Conservation (phyloP, 1,284 basidiomycete species). For the Leccinum pachyderme region DNA sequence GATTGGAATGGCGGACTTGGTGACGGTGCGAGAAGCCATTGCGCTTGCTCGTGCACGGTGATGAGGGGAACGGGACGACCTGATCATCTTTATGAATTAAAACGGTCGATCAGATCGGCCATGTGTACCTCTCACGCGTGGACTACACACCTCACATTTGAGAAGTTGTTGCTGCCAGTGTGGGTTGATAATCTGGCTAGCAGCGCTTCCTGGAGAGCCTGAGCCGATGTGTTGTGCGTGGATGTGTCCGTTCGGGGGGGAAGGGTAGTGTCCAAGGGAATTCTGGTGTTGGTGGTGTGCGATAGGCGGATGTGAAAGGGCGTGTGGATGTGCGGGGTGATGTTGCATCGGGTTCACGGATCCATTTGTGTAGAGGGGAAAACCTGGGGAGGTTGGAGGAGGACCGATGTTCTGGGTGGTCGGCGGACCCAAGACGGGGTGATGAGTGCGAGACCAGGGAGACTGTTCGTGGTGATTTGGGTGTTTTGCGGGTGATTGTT, state of each 20-base stretch:
- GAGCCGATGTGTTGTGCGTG: slow-evolving; percentile 56
- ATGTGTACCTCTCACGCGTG: slow-evolving; percentile 9
- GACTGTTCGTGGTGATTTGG: slow-evolving; percentile 68
- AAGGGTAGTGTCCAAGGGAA: slow-evolving; percentile 71
- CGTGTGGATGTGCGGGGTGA: slow-evolving; percentile 52
- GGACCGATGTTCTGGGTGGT: slow-evolving; percentile 53
- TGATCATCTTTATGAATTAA: slow-evolving; percentile 55
- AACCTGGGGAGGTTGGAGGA: slow-evolving; percentile 67
- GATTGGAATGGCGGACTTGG: slow-evolving; percentile 80
- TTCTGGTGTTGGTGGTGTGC: slow-evolving; percentile 74
- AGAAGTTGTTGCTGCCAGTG: slow-evolving; percentile 82
- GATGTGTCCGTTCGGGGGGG: slow-evolving; percentile 61
- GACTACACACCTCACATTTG: slow-evolving; percentile 68
- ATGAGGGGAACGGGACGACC: slow-evolving; percentile 73
- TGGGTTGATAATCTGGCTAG: slow-evolving; percentile 60
- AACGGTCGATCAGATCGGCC: slow-evolving; percentile 21
- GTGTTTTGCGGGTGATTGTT: slow-evolving; percentile 77
- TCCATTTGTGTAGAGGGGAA: slow-evolving; percentile 70
- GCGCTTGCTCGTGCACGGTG: slow-evolving; percentile 78
- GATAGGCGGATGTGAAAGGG: slow-evolving; percentile 50
- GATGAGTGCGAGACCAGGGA: slow-evolving; percentile 63
- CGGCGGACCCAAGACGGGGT: slow-evolving; percentile 58
- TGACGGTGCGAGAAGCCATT: slow-evolving; percentile 73
- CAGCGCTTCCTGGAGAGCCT: slow-evolving; percentile 61
- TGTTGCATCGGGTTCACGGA: slow-evolving; percentile 57